phyloP scores from a whole-genome alignment of 2,329 filamentous ascomycete species.

The Cladosporium sp. region DNA sequence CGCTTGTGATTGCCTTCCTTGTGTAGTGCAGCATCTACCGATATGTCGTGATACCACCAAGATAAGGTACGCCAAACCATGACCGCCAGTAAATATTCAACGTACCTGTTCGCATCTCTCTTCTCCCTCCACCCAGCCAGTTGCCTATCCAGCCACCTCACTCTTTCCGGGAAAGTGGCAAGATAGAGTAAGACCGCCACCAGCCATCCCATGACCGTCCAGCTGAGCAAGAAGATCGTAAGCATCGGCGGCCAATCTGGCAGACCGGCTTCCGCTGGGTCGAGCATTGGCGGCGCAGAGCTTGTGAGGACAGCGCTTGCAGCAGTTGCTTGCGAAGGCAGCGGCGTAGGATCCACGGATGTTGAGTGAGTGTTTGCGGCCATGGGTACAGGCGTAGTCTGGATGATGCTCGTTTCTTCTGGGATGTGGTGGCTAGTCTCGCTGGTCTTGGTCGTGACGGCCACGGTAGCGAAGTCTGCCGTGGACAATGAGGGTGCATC shows the following conservation, averaged over 20 bases:
- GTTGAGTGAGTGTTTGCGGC: background rate
- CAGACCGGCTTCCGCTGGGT: background rate
- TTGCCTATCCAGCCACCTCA: background rate
- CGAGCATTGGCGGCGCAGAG: background rate
- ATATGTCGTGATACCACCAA: no score
- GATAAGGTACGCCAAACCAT: no score
- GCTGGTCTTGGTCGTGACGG: background rate
- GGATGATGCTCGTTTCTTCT: background rate
- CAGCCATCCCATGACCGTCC: constrained; percentile 12
- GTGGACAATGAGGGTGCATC: no score
- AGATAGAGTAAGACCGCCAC: constrained; percentile 19
- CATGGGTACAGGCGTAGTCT: background rate
- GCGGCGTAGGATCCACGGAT: background rate
- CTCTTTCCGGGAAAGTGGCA: constrained; percentile 20
- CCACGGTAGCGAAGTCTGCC: no score
- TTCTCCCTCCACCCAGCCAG: background rate
- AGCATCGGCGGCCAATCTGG: constrained; percentile 10
- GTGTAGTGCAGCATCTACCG: no score
- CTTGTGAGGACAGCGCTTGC: no score
- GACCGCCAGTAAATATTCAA: no score
- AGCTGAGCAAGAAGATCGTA: constrained; percentile 15
- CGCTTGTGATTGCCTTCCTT: no score
- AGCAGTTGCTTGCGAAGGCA: background rate
- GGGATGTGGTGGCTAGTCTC: background rate
- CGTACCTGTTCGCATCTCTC: background rate